These are phyloP conservation scores for Nannochloris sp. DNA, from an alignment of 139 green algal species.

Conservation along the genomic window DNA sequence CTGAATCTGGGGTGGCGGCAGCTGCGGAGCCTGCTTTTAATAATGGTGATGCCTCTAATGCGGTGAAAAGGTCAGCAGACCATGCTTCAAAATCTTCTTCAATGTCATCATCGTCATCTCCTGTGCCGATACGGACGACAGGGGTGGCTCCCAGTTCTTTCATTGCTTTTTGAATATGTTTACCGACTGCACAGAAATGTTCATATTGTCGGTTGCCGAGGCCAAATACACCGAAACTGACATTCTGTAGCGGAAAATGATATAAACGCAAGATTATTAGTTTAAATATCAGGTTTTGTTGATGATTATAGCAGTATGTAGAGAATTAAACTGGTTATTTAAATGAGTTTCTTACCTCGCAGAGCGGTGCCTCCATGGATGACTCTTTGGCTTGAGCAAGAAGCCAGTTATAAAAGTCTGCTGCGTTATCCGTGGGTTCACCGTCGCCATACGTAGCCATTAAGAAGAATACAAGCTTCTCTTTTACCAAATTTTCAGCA, in stretches of 20 bases:
- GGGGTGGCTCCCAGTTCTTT: slow-evolving; percentile 54
- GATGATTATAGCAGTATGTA: background rate
- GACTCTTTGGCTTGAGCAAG: slow-evolving; percentile 37
- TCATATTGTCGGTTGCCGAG: slow-evolving; percentile 98
- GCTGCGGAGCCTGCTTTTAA: slow-evolving; percentile 11
- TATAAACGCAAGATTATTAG: background rate
- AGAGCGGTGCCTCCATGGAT: too few species aligned
- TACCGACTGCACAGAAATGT: slow-evolving; percentile 88
- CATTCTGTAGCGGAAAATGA: slow-evolving; percentile 26
- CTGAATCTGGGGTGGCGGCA: background rate
- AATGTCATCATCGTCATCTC: slow-evolving; percentile 90
- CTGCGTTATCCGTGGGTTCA: slow-evolving; percentile 89
- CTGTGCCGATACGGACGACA: slow-evolving; percentile 61
- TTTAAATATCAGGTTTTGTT: background rate
- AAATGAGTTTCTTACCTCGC: slow-evolving; percentile 34
- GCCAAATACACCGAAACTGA: slow-evolving; percentile 84
- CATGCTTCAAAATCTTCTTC: slow-evolving; percentile 94
- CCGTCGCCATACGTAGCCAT: slow-evolving; percentile 97
- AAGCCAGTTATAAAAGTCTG: slow-evolving; percentile 81
- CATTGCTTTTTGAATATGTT: slow-evolving; percentile 65
- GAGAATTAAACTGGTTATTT: background rate
- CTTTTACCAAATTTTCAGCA: slow-evolving; percentile 37
- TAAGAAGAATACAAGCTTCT: slow-evolving; percentile 71
- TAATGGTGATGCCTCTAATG: slow-evolving; percentile 47
- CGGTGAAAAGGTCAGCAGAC: slow-evolving; percentile 48